These are phyloP conservation scores for Metschnikowia vanudenii DNA, from an alignment of 805 yeast genomes.

Conservation along the genomic window DNA sequence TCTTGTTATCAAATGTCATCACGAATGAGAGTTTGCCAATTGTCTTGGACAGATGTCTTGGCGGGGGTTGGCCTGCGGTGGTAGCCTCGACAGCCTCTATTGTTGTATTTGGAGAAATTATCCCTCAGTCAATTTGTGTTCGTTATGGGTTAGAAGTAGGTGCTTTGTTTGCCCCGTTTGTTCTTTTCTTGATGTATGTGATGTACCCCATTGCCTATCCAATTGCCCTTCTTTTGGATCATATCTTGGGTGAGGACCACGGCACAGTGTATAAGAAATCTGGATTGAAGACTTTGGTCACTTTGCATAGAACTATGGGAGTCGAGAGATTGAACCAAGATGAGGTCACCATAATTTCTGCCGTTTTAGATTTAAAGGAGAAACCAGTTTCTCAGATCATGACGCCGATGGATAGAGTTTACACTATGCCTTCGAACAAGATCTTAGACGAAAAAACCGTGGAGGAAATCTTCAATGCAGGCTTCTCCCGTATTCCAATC, in stretches of 20 bases:
- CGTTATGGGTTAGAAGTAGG: constrained; percentile 92
- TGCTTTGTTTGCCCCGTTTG: constrained; percentile 87
- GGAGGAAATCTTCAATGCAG: constrained; percentile 88
- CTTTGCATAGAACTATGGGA: constrained; percentile 92
- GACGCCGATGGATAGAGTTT: constrained; percentile 93
- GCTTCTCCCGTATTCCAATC: constrained; percentile 93
- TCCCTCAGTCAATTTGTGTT: constrained; percentile 92
- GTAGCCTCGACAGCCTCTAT: constrained; percentile 89
- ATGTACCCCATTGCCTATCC: constrained; percentile 95
- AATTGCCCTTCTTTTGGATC: constrained; percentile 75
- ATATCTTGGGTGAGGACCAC: constrained; percentile 88
- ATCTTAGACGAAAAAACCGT: constrained; percentile 81
- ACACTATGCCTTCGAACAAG: constrained; percentile 80
- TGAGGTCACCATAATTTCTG: constrained; percentile 92
- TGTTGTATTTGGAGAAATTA: constrained; percentile 93
- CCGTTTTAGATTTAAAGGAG: constrained; percentile 91
- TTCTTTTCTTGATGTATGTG: constrained; percentile 74
- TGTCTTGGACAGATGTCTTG: constrained; percentile 85
- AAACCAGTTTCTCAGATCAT: constrained; percentile 82
- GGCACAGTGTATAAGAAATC: constrained; percentile 92
- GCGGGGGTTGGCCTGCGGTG: constrained; percentile 98
- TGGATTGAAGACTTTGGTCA: constrained; percentile 90
- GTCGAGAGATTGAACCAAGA: constrained; percentile 90
- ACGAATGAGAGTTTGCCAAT: constrained; percentile 95
- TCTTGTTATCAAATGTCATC: constrained; percentile 80